Evolutionary conservation across 2,329 filamentous ascomycete species (phyloP), one percentile per base, ranked within the genome.

Genomic region (Pezicula carpinea): DNA sequence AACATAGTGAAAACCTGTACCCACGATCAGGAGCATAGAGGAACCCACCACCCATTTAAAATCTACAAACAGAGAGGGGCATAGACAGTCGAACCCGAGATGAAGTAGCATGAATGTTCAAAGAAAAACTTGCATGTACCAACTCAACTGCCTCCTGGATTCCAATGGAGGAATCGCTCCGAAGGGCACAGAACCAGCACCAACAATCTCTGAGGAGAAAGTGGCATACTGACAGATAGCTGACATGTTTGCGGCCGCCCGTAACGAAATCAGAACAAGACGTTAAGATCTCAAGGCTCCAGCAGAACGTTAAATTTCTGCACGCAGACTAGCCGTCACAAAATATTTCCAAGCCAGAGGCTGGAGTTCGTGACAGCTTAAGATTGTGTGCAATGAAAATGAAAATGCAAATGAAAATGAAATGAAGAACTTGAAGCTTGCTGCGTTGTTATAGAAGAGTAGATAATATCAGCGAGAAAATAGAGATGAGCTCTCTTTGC

Each of bases 281-380:
- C 63, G 62, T 56, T 59, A 59, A 52, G 43, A 48, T 58, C 56
- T 61, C 61, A 53, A 57, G 61, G 60, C 62, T 63, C 61, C 61
- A 63, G 60, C 57, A 43, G 51, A 61, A 57, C 54, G 49, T 41
- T 64, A 47, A 51, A 59, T 96, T 76, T 96, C 76, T 88, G 90
- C 90, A 95, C 86, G 83, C 82, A 87, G 90, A 96, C 90, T 93
- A 83, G 91, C 93, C 83, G 85, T 83, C 88, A 90, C 81, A 80
- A 82, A 83, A 92, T 79, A 22, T 40, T 22, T 22, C 18, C 18
- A 40, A 40, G 38, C 38, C n/a, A 79, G 86, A 77, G 72, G 72
- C 79, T 76, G 74, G 66, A 56, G 70, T 72, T 82, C 79, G 79
- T 90, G 89, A 80, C 88, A 95, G 93, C 90, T 96, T 87, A 96